phyloP scores from a whole-genome alignment of 169 alveolate genomes.

The Plasmodium gonderi region DNA sequence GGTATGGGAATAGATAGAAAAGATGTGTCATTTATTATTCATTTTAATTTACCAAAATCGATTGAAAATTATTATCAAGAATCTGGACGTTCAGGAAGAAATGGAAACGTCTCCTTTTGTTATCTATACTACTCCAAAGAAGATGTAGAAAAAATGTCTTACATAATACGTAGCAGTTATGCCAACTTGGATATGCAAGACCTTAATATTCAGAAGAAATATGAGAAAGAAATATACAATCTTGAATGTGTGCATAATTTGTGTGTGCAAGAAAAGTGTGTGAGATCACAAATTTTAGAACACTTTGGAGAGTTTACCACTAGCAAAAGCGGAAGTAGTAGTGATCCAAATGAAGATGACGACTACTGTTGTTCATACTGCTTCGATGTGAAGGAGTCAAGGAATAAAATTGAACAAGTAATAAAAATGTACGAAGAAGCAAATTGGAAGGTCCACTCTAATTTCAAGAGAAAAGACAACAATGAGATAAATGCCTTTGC shows the following conservation, averaged over 20 bases:
- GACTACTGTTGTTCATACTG: conserved; percentile 55
- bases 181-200: conserved; percentile 17
- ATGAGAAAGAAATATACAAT: conserved; percentile 58
- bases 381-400: conserved; percentile 38
- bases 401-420: conserved; percentile 17
- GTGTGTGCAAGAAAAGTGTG: conserved; percentile 48
- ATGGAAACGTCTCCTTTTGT: conserved; percentile 90
- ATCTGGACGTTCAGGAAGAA: conserved; percentile 99
- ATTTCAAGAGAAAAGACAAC: neutral
- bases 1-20: conserved; percentile 99
- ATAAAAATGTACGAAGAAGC: conserved; percentile 10
- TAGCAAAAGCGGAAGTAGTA: neutral
- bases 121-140: conserved; percentile 83
- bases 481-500: neutral
- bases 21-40: conserved; percentile 97
- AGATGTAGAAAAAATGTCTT: conserved; percentile 77
- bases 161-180: conserved; percentile 31
- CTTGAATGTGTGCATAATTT: conserved; percentile 60
- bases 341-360: neutral
- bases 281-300: conserved; percentile 38
- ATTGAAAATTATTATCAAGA: conserved; percentile 96
- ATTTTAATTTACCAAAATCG: conserved; percentile 95
- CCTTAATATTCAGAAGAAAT: conserved; percentile 21
- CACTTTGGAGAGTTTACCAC: conserved; percentile 34
- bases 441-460: neutral